Evolutionary conservation across 805 yeast species (phyloP), one percentile per base, ranked within the genome.

Genomic region (Wickerhamomyces alni): DNA sequence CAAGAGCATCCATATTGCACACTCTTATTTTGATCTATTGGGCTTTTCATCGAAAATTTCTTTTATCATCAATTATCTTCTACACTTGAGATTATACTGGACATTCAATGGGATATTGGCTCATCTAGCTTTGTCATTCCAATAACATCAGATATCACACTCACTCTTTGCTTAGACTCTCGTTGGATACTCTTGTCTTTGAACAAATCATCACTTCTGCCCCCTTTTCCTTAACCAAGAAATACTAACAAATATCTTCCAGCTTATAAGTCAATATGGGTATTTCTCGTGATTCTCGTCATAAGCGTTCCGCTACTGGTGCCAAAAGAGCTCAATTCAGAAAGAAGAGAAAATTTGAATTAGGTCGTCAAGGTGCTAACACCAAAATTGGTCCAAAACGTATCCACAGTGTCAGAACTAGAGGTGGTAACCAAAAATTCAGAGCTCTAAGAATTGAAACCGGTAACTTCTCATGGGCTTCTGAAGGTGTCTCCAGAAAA

Each of bases 261-360:
- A 17, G 30, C 26, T 33, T 38, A 39, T 47, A 41, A 44, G 41
- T 54, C 67, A 84, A 72, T 72, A 91, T 91, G 99, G 98, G 99
- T 89, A 91, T 91, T 85, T 88, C 98, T 75, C 91, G 99, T 82
- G 98, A 93, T 82, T 91, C 99, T 74, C 96, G 97, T 79, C 99
- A 93, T 89, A 91, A 91, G 87, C 94, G 99, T 77, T 76, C 97
- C 65, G 95, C 94, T 74, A 89, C 99, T 69, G 99, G 99, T 85
- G 99, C 99, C 72, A 89, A 88, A 77, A 88, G 97, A 77, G 98
- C 98, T 74, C 95, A 88, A 76, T 87, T 82, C 95, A 91, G 98
- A 87, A 91, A 91, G 91, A 91, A 91, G 96, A 82, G 99, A 82
- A 93, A 91, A 94, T 91, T 93, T 70, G 99, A 91, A 79, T 82